Evolutionary conservation across 768 basidiomycete genomes (phyloP).

Genomic region (Fomitopsis serialis): DNA sequence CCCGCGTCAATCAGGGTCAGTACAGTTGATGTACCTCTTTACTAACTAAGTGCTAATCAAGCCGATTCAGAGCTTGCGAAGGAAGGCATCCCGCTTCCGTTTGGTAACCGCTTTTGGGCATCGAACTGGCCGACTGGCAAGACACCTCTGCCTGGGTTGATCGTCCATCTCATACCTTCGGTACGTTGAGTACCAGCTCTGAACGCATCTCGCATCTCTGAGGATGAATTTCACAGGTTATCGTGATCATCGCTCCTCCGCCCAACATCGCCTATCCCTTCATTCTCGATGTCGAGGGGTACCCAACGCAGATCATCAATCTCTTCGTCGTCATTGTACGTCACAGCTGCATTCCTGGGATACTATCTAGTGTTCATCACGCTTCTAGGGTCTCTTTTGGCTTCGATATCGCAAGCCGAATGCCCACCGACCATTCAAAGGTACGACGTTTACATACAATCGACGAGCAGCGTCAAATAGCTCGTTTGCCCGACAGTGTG

Average conservation of each 20-base stretch:
- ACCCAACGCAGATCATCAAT: slow-evolving; percentile 51
- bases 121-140: slow-evolving; percentile 58
- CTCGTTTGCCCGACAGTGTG: slow-evolving; percentile 31
- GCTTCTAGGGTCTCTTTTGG: slow-evolving; percentile 42
- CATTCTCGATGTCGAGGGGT: slow-evolving; percentile 51
- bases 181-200: slow-evolving; percentile 20
- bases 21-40: not conserved
- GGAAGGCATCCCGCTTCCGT: slow-evolving; percentile 56
- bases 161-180: slow-evolving; percentile 50
- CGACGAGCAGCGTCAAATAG: not conserved
- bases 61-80: slow-evolving; percentile 42
- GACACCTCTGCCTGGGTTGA: slow-evolving; percentile 49
- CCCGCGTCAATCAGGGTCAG: slow-evolving; percentile 46
- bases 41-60: not conserved
- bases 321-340: slow-evolving; percentile 50
- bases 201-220: not conserved
- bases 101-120: slow-evolving; percentile 56
- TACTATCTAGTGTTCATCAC: not conserved
- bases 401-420: slow-evolving; percentile 47
- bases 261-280: slow-evolving; percentile 51
- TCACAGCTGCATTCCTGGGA: not conserved
- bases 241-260: slow-evolving; percentile 52
- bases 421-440: slow-evolving; percentile 47
- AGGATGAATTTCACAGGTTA: slow-evolving; percentile 27
- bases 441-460: slow-evolving; percentile 12